These are phyloP conservation scores for Brassica balearica DNA, from an alignment of 441 rosid genomes.

Conservation along the genomic window DNA sequence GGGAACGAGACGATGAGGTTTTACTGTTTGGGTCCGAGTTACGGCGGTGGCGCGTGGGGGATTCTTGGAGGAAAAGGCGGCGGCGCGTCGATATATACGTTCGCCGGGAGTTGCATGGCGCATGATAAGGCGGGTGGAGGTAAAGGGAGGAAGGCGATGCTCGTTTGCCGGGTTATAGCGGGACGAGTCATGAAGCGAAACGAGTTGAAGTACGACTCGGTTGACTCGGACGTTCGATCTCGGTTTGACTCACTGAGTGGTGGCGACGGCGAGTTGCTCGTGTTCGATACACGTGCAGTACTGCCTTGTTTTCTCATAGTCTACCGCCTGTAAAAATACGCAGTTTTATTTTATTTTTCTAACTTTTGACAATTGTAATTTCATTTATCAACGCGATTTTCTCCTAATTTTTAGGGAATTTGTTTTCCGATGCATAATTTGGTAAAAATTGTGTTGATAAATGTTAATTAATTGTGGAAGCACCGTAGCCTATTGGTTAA, in stretches of 20 bases:
- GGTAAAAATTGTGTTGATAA: slow-evolving; percentile 46
- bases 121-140: slow-evolving; percentile 89
- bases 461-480: slow-evolving; percentile 46
- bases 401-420: slow-evolving; percentile 23
- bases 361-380: slow-evolving; percentile 26
- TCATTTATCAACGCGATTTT: slow-evolving; percentile 62
- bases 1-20: slow-evolving; percentile 98
- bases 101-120: slow-evolving; percentile 77
- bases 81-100: slow-evolving; percentile 71
- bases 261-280: slow-evolving; percentile 79
- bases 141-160: slow-evolving; percentile 82
- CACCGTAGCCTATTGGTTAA: no score
- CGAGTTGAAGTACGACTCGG: slow-evolving; percentile 52
- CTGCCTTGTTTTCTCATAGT: slow-evolving; percentile 92
- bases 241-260: slow-evolving; percentile 92
- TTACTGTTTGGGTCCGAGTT: slow-evolving; percentile 72
- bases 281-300: slow-evolving; percentile 86
- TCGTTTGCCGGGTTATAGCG: slow-evolving; percentile 85
- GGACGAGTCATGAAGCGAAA: slow-evolving; percentile 75
- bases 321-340: slow-evolving; percentile 65
- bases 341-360: slow-evolving; percentile 7
- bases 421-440: slow-evolving; percentile 24
- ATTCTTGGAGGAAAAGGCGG: slow-evolving; percentile 65
- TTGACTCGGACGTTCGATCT: slow-evolving; percentile 50
- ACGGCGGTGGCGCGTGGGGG: slow-evolving; percentile 61